A percentile compares a stretch with the other conserved stretches of the same genome.
These are phyloP conservation scores for Teratosphaeria nubilosa DNA, from an alignment of 2,329 filamentous ascomycete genomes.

Conservation along the genomic window DNA sequence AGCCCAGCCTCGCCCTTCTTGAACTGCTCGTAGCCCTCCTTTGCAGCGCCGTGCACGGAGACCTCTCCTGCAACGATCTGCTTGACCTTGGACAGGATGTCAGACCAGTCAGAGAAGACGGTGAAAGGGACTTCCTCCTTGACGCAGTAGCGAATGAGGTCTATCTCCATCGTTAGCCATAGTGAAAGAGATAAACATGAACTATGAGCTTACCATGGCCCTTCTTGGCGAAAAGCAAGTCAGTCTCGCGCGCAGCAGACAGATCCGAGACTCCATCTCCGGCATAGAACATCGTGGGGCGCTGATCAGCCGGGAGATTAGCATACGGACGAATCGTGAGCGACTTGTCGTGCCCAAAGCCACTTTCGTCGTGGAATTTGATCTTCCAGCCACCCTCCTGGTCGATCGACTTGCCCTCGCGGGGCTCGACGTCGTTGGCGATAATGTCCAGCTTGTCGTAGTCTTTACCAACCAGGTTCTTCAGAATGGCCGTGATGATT, in stretches of 20 bases:
- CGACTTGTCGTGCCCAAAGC: constrained; percentile 95
- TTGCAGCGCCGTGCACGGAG: constrained; percentile 59
- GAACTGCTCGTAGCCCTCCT: constrained; percentile 38
- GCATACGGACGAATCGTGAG: constrained; percentile 83
- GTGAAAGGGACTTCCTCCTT: constrained; percentile 78
- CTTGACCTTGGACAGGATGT: constrained; percentile 66
- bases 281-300: constrained; percentile 85
- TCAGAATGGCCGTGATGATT: constrained; percentile 74
- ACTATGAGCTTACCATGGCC: constrained; percentile 55
- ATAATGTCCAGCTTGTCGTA: constrained; percentile 76
- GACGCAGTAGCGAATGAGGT: constrained; percentile 80
- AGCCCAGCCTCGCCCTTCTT: constrained; percentile 35
- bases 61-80: constrained; percentile 65
- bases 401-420: constrained; percentile 62
- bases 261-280: constrained; percentile 91
- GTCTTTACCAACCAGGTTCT: constrained; percentile 70
- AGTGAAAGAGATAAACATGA: not conserved
- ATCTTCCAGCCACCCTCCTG: constrained; percentile 80
- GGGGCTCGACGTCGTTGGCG: constrained; percentile 66
- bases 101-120: constrained; percentile 73
- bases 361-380: constrained; percentile 74
- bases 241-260: constrained; percentile 83
- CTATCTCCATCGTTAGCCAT: constrained; percentile 32
- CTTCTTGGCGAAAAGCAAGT: constrained; percentile 86
- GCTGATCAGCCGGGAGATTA: constrained; percentile 53